Evolutionary conservation across 441 rosid genomes (phyloP), one percentile per base, ranked within the genome.

Genomic region (Populus trichocarpa): DNA sequence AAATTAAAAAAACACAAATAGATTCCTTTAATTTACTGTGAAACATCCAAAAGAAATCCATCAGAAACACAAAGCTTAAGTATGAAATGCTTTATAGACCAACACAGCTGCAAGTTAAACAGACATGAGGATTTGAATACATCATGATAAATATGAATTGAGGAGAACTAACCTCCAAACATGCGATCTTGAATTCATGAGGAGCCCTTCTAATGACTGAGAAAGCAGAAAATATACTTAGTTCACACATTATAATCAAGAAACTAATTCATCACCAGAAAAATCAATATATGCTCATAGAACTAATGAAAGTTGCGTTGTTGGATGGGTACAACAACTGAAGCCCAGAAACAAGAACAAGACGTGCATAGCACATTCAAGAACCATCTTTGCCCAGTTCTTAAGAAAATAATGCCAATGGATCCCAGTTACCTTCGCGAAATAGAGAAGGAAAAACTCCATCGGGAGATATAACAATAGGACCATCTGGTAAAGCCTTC

Each of bases 131-230:
- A 69, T 69, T 64, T 38, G 8, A 30, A 59, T 38, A 67, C 35
- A 70, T 13, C 40, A 26, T 77, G 70, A 81, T 36, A 65, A 67
- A 26, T 6, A 40, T 70, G 26, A 70, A 66, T 22, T 69, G 23
- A 40, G 76, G 78, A 81, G 65, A 84, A 87, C 96, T 78, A 78
- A 96, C 99, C 99, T 93, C 98, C 79, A 96, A 92, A 91, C 99
- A 96, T 28, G 90, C 87, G 6, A 96, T 96, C 93, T 96, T 96
- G 93, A 96, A 96, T 86, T 96, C 98, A 84, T 96, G 99, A 77
- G 99, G 98, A 77, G 98, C 98, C 87, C 98, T 90, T 85, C 98
- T 90, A 73, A 96, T 93, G 66, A 96, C 99, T 96, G 94, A 35
- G 23, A 79, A 78, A 79, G 28, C 72, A 46, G n/a, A 20, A 18